These are phyloP conservation scores for Beauveria brongniartii DNA, from an alignment of 2,329 filamentous ascomycete species.

Conservation along the genomic window DNA sequence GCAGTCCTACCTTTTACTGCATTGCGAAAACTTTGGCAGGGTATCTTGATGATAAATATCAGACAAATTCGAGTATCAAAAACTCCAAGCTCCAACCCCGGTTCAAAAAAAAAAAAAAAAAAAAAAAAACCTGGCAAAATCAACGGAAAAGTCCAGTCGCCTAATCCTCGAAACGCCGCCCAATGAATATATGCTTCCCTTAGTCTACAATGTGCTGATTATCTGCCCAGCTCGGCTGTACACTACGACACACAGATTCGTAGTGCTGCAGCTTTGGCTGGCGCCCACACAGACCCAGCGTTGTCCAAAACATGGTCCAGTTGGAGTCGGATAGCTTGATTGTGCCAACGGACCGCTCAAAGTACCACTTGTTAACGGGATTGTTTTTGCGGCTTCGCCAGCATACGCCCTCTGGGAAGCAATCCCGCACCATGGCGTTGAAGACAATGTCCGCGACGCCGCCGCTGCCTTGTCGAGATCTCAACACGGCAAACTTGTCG, in stretches of 20 bases:
- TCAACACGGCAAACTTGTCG: slow-evolving; percentile 94
- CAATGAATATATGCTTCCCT: background rate
- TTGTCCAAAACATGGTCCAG: slow-evolving; percentile 99
- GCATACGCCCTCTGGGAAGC: slow-evolving; percentile 81
- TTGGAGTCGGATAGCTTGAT: slow-evolving; percentile 74
- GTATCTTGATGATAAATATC: background rate
- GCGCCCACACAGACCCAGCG: slow-evolving; percentile 51
- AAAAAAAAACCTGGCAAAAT: background rate
- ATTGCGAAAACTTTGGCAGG: background rate
- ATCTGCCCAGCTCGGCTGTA: slow-evolving; percentile 57
- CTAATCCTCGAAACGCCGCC: slow-evolving; percentile 3
- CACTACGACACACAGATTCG: slow-evolving; percentile 61
- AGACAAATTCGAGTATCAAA: background rate
- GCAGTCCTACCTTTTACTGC: no score
- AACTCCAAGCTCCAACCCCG: background rate
- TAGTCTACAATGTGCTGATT: slow-evolving; percentile 50
- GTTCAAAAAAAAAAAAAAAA: no score
- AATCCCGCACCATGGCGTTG: slow-evolving; percentile 85
- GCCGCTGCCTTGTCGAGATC: slow-evolving; percentile 77
- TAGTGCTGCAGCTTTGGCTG: slow-evolving; percentile 56
- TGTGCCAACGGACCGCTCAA: slow-evolving; percentile 78
- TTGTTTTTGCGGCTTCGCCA: slow-evolving; percentile 89
- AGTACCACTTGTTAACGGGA: slow-evolving; percentile 99
- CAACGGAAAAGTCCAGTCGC: background rate
- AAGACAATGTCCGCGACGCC: slow-evolving; percentile 95